Conservation (phyloP, 768 basidiomycete genomes). For the Paxillus rubicundulus region DNA sequence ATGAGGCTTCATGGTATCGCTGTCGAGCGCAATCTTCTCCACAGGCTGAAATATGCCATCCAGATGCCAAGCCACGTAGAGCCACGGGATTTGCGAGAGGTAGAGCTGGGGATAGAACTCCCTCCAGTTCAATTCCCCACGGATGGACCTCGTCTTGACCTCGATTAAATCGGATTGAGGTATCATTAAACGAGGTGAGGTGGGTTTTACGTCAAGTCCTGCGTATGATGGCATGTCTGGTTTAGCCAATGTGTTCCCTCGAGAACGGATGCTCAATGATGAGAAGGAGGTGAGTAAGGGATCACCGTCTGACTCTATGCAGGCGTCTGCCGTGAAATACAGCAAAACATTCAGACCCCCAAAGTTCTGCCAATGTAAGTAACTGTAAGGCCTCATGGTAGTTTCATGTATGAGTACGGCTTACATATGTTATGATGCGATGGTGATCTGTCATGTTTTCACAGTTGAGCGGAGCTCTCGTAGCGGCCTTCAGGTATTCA, state of each 20-base stretch:
- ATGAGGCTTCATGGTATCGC: slow-evolving; percentile 21
- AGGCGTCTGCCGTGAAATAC: slow-evolving; percentile 54
- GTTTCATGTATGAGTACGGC: slow-evolving; percentile 17
- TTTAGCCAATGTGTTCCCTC: slow-evolving; percentile 2
- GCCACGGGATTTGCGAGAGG: slow-evolving; percentile 63
- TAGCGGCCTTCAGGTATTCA: slow-evolving; percentile 60
- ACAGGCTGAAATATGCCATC: slow-evolving; percentile 51
- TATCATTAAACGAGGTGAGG: slow-evolving; percentile 27
- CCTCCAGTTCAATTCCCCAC: slow-evolving; percentile 48
- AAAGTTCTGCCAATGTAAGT: slow-evolving; percentile 42
- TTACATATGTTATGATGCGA: slow-evolving; percentile 61
- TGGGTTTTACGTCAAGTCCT: slow-evolving; percentile 21
- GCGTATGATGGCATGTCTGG: neutral
- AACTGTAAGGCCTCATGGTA: neutral
- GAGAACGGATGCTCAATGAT: slow-evolving; percentile 15
- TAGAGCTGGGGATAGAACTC: slow-evolving; percentile 65
- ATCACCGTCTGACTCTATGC: slow-evolving; percentile 22
- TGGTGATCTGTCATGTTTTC: slow-evolving; percentile 55
- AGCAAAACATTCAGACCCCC: slow-evolving; percentile 57
- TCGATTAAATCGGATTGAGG: slow-evolving; percentile 38
- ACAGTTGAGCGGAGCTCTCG: slow-evolving; percentile 47
- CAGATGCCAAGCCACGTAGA: slow-evolving; percentile 58
- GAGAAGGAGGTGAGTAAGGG: slow-evolving; percentile 27
- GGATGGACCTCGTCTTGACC: slow-evolving; percentile 30
- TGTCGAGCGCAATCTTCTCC: slow-evolving; percentile 43